Conservation (phyloP, 2,329 filamentous ascomycete species). For the Paecilomyces niveus region DNA sequence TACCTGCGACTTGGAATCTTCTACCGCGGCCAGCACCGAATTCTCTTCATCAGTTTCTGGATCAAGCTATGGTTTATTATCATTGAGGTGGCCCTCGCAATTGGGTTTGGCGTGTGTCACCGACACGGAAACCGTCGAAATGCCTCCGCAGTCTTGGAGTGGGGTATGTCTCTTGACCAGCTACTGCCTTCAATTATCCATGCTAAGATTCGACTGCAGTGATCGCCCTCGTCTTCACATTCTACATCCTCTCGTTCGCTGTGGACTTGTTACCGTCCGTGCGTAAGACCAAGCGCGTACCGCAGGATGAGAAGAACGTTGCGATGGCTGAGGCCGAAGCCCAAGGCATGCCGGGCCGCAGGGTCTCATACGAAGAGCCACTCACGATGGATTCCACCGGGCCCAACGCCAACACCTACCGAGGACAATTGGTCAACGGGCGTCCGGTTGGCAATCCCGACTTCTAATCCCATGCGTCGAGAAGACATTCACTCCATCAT, state of each 20-base stretch:
- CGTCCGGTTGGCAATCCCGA: not conserved
- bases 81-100: slow-evolving; percentile 61
- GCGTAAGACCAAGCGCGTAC: slow-evolving; percentile 47
- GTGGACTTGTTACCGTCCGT: slow-evolving; percentile 80
- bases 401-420: slow-evolving; percentile 18
- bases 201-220: slow-evolving; percentile 21
- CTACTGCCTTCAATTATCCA: not conserved
- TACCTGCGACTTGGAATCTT: slow-evolving; percentile 78
- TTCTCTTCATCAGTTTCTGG: slow-evolving; percentile 75
- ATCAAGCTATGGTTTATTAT: slow-evolving; percentile 81
- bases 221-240: slow-evolving; percentile 76
- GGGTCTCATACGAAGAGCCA: slow-evolving; percentile 26
- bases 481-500: not conserved
- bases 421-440: slow-evolving; percentile 6
- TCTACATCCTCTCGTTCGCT: slow-evolving; percentile 80
- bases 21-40: slow-evolving; percentile 61
- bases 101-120: slow-evolving; percentile 57
- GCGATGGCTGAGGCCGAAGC: slow-evolving; percentile 14
- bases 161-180: slow-evolving; percentile 33
- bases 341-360: slow-evolving; percentile 3
- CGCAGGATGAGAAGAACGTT: slow-evolving; percentile 33
- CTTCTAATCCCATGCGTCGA: not conserved
- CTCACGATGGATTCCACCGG: slow-evolving; percentile 31
- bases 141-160: slow-evolving; percentile 70
- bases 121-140: slow-evolving; percentile 49